Percentiles rank a stretch among this genome's conserved stretches.
phyloP scores from a whole-genome alignment of 2,329 filamentous ascomycete species.

The Reticulascus tulasneorum region DNA sequence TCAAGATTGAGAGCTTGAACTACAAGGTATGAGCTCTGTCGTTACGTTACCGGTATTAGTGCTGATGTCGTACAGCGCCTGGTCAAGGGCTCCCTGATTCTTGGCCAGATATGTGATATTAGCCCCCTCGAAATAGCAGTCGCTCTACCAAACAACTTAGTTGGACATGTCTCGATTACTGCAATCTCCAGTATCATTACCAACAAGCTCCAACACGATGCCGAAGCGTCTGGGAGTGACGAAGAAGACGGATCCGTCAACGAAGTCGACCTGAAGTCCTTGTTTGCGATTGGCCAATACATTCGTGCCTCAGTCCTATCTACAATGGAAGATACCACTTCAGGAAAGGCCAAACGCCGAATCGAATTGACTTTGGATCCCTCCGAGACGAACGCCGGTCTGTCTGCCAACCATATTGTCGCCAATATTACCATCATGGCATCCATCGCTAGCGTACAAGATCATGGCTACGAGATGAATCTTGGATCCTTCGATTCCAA shows the following conservation, averaged over 20 bases:
- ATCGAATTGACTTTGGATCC: constrained; percentile 88
- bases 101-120: constrained; percentile 82
- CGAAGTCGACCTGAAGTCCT: constrained; percentile 66
- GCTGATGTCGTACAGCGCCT: constrained; percentile 60
- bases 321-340: constrained; percentile 61
- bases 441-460: constrained; percentile 85
- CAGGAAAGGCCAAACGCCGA: constrained; percentile 66
- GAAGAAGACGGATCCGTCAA: constrained; percentile 47
- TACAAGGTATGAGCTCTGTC: constrained; percentile 63
- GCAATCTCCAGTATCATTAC: constrained; percentile 81
- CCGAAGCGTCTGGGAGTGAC: constrained; percentile 52
- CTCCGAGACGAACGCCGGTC: constrained; percentile 69
- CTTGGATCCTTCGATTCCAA: constrained; percentile 67
- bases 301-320: constrained; percentile 79
- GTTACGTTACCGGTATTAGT: not conserved
- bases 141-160: constrained; percentile 87
- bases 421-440: constrained; percentile 79
- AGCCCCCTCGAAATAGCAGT: constrained; percentile 75
- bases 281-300: constrained; percentile 85
- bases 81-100: constrained; percentile 77
- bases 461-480: constrained; percentile 93
- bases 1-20: constrained; percentile 82
- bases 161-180: constrained; percentile 86
- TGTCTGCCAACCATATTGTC: constrained; percentile 70
- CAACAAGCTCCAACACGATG: constrained; percentile 67